phyloP scores from a whole-genome alignment of 2,329 filamentous ascomycete species.

The Fusarium pseudoanthophilum region DNA sequence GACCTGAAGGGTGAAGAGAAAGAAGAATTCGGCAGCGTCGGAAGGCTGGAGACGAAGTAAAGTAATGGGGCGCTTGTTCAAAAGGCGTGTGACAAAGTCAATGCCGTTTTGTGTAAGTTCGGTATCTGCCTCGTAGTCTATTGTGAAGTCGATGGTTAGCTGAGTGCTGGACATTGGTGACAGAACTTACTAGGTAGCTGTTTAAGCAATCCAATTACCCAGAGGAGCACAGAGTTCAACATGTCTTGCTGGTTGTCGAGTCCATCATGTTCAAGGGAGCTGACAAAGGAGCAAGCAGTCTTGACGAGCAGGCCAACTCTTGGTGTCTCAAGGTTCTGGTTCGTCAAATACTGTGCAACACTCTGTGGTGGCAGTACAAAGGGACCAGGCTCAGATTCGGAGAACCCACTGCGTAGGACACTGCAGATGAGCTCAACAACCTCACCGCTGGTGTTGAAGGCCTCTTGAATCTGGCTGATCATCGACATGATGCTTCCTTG shows the following conservation, averaged over 20 bases:
- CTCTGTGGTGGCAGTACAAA: conserved; percentile 77
- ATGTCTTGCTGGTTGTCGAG: conserved; percentile 58
- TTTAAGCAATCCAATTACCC: conserved; percentile 71
- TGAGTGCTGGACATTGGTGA: not conserved
- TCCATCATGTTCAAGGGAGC: conserved; percentile 62
- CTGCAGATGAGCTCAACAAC: conserved; percentile 77
- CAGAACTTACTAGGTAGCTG: conserved; percentile 65
- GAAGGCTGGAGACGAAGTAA: conserved; percentile 68
- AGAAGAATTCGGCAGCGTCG: conserved; percentile 71
- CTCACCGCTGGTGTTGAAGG: conserved; percentile 71
- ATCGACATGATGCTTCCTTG: conserved; percentile 61
- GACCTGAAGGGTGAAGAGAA: conserved; percentile 77
- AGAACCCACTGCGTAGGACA: conserved; percentile 78
- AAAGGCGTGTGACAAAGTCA: conserved; percentile 74
- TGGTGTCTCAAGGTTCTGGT: conserved; percentile 68
- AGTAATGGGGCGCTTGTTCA: conserved; percentile 69
- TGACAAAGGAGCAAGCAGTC: conserved; percentile 76
- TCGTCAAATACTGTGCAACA: conserved; percentile 74
- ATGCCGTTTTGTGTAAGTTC: conserved; percentile 80
- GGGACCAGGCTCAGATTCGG: conserved; percentile 77
- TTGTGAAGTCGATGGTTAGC: conserved; percentile 41
- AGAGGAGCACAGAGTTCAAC: conserved; percentile 65
- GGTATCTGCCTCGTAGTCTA: conserved; percentile 74
- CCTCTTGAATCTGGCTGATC: conserved; percentile 57
- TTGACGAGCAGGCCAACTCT: conserved; percentile 76